phyloP scores from a whole-genome alignment of 345 rosid species.

The Capsella bursapastoris region DNA sequence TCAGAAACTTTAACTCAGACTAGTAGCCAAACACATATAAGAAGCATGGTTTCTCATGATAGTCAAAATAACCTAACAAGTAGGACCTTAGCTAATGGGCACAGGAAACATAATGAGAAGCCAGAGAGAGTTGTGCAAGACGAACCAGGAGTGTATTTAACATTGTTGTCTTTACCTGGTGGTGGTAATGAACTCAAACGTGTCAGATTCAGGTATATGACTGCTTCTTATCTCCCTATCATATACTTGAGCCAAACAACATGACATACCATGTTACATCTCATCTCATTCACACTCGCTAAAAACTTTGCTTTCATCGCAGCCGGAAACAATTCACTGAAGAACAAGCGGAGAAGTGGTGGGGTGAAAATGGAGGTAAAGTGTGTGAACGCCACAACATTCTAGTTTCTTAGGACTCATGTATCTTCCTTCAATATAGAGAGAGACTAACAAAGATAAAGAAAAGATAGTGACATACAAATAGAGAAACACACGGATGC shows the following conservation, averaged over 20 bases:
- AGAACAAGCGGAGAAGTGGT: slow-evolving; percentile 90
- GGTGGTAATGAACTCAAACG: slow-evolving; percentile 81
- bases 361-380: slow-evolving; percentile 73
- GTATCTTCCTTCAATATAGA: neutral
- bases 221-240: neutral
- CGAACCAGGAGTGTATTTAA: slow-evolving; percentile 83
- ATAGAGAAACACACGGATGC: slow-evolving; percentile 20
- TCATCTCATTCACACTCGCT: slow-evolving; percentile 1
- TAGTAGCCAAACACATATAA: slow-evolving; percentile 42
- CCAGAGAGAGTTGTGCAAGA: slow-evolving; percentile 66
- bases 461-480: slow-evolving; percentile 19
- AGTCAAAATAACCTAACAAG: slow-evolving; percentile 48
- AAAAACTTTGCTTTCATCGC: slow-evolving; percentile 23
- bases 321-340: slow-evolving; percentile 79
- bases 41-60: slow-evolving; percentile 49
- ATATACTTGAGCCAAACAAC: neutral
- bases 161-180: slow-evolving; percentile 61
- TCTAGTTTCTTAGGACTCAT: slow-evolving; percentile 36
- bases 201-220: slow-evolving; percentile 78
- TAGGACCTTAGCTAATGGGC: slow-evolving; percentile 48
- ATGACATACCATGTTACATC: neutral
- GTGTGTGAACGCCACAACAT: slow-evolving; percentile 66
- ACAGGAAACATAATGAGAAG: slow-evolving; percentile 56
- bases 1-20: slow-evolving; percentile 30
- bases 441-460: slow-evolving; percentile 2